phyloP scores from a whole-genome alignment of 2,329 filamentous ascomycete genomes.

The Fusarium sp. region DNA sequence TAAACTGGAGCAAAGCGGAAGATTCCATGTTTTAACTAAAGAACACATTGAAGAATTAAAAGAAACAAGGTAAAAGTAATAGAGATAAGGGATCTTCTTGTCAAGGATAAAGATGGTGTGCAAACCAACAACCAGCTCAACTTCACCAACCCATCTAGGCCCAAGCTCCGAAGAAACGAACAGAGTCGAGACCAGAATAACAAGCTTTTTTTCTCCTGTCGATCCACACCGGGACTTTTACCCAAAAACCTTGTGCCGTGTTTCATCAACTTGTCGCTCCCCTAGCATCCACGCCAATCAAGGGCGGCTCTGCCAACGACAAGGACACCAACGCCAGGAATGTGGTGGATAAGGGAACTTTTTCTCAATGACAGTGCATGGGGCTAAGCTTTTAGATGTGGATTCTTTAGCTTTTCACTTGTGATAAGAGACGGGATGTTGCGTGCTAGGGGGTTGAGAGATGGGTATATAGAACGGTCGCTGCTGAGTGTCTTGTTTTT shows the following conservation, averaged over 20 bases:
- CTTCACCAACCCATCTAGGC: background rate
- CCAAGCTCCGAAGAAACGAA: background rate
- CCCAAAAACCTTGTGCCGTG: background rate
- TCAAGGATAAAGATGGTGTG: background rate
- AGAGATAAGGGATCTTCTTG: background rate
- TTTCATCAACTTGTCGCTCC: background rate
- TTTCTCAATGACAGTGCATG: background rate
- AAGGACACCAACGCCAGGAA: background rate
- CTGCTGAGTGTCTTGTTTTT: background rate
- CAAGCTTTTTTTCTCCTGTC: background rate
- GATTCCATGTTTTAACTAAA: background rate
- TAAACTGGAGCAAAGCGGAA: background rate
- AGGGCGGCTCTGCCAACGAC: background rate
- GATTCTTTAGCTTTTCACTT: background rate
- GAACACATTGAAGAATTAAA: background rate
- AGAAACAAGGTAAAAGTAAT: background rate
- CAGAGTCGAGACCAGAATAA: background rate
- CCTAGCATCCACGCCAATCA: background rate
- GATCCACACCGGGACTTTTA: background rate
- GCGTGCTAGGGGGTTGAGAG: background rate
- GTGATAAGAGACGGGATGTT: background rate
- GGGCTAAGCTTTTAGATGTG: background rate
- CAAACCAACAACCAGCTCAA: background rate
- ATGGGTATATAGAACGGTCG: conserved; percentile 23
- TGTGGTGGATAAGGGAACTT: background rate